Percentiles rank a stretch among this genome's conserved stretches.
Evolutionary conservation across 2,329 filamentous ascomycete genomes (phyloP).

Genomic region (Colletotrichum caudatum): DNA sequence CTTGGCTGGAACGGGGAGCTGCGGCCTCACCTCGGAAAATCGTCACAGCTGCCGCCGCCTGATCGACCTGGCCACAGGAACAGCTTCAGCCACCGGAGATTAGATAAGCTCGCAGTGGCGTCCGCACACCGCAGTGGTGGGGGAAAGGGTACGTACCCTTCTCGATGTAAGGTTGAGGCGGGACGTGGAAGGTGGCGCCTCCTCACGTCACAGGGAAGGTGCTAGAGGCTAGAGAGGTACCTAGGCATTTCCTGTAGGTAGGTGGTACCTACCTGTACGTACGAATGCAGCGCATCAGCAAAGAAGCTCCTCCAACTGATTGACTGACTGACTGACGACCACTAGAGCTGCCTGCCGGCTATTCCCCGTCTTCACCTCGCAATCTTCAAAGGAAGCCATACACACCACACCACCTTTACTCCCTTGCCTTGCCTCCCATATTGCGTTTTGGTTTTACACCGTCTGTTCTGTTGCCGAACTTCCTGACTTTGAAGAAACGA

Average conservation of each 20-base stretch:
- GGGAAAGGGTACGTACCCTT: not conserved
- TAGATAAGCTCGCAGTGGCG: constrained; percentile 8
- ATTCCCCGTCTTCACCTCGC: not conserved
- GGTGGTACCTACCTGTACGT: not conserved
- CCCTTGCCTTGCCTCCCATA: not conserved
- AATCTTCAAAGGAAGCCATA: not conserved
- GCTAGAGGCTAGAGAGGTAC: constrained; percentile 21
- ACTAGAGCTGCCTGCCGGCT: constrained; percentile 35
- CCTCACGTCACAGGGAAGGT: constrained; percentile 40
- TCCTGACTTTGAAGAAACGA: too few relatives aligned
- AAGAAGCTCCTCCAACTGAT: constrained; percentile 29
- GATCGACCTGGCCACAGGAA: not conserved
- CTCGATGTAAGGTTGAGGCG: not conserved
- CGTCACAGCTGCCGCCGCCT: constrained; percentile 18
- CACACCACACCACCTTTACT: not conserved
- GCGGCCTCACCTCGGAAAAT: constrained; percentile 41
- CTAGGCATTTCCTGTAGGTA: not conserved
- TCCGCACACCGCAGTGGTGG: not conserved
- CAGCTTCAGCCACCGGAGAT: constrained; percentile 17
- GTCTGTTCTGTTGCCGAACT: not conserved
- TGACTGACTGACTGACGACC: constrained; percentile 29
- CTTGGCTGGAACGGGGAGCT: constrained; percentile 18
- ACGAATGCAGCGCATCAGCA: constrained; percentile 20
- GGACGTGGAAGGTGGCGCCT: constrained; percentile 17
- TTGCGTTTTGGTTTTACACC: too few relatives aligned